Evolutionary conservation across 495 filamentous ascomycete genomes (phyloP).

Genomic region (Xylaria castorea): DNA sequence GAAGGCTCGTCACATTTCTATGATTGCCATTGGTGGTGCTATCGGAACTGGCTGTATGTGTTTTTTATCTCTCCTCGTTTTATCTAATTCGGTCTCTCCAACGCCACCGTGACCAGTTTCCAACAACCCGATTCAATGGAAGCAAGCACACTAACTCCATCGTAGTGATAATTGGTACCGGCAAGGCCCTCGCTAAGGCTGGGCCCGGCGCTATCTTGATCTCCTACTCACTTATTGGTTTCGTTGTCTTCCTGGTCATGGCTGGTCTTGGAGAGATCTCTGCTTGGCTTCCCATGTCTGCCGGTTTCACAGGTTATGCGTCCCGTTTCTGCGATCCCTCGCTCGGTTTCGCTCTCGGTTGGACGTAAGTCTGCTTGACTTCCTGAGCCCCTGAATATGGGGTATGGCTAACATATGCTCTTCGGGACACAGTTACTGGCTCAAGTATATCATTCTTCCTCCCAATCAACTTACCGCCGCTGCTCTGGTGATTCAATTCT

Average conservation of each 20-base stretch:
- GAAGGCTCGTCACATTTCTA: constrained; percentile 71
- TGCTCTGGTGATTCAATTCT: constrained; percentile 73
- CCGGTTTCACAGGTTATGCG: constrained; percentile 69
- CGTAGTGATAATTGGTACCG: constrained; percentile 57
- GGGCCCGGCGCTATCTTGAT: constrained; percentile 78
- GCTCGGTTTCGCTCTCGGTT: constrained; percentile 80
- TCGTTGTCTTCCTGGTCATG: constrained; percentile 57
- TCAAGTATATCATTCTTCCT: constrained; percentile 74
- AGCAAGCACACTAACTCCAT: constrained; percentile 15
- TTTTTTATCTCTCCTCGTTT: too few relatives aligned
- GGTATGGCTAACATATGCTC: neutral
- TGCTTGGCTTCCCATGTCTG: constrained; percentile 69
- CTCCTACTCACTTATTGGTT: constrained; percentile 61
- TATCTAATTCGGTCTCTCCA: neutral
- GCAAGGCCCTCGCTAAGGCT: constrained; percentile 66
- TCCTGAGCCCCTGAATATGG: neutral
- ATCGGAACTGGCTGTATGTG: constrained; percentile 68
- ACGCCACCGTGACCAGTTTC: neutral
- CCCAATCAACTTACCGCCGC: constrained; percentile 82
- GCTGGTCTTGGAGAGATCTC: constrained; percentile 64
- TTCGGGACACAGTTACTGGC: constrained; percentile 59
- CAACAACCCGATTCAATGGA: neutral
- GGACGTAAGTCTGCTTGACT: constrained; percentile 57
- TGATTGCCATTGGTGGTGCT: constrained; percentile 88
- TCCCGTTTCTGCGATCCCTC: constrained; percentile 79